These are phyloP conservation scores for Somion occarium DNA, from an alignment of 1,284 basidiomycete genomes.

Conservation along the genomic window DNA sequence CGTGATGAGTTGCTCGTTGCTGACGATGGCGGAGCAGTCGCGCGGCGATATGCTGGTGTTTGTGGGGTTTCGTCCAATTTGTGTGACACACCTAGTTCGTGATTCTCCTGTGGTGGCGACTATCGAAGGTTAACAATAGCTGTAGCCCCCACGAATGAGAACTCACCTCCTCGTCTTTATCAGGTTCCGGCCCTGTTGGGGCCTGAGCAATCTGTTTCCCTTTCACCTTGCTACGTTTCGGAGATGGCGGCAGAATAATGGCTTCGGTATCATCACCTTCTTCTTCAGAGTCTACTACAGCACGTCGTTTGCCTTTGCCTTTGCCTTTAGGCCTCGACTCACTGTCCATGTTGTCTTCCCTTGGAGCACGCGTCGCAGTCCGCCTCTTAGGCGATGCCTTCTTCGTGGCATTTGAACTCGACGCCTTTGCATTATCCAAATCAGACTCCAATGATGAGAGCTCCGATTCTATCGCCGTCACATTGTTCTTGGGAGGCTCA, in stretches of 20 bases:
- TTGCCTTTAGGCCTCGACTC: neutral
- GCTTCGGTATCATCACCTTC: slow-evolving; percentile 11
- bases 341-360: too few species aligned
- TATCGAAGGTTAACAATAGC: too few species aligned
- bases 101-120: neutral
- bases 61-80: neutral
- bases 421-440: slow-evolving; percentile 5
- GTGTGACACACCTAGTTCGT: neutral
- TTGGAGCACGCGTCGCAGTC: neutral
- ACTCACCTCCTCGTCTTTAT: neutral
- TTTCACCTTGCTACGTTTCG: neutral
- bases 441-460: slow-evolving; percentile 1
- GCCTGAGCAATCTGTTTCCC: neutral
- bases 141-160: neutral
- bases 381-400: neutral
- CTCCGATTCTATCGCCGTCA: slow-evolving; percentile 1
- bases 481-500: too few species aligned
- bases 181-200: neutral
- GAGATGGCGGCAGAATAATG: neutral
- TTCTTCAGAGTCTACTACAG: slow-evolving; percentile 15
- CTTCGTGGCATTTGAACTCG: slow-evolving; percentile 16
- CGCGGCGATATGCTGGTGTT: neutral
- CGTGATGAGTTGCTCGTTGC: neutral
- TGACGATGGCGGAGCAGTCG: neutral
- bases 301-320: slow-evolving; percentile 5